Conservation (phyloP, 2,329 filamentous ascomycete species). For the Botryotinia calthae region DNA sequence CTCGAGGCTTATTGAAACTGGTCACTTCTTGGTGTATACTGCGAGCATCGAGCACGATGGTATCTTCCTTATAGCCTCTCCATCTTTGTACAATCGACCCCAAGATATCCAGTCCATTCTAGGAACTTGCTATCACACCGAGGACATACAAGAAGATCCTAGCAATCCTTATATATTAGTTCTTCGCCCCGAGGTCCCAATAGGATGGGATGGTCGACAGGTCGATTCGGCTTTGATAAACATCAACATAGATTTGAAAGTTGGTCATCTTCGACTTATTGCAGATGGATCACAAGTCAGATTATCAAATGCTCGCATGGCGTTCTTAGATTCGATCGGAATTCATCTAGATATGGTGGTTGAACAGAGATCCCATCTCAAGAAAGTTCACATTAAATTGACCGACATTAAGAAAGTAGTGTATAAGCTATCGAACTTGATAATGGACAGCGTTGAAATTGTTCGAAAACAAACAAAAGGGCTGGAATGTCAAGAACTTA, state of each 20-base stretch:
- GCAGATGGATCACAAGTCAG: constrained; percentile 81
- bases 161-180: constrained; percentile 83
- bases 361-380: constrained; percentile 89
- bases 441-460: constrained; percentile 97
- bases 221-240: constrained; percentile 70
- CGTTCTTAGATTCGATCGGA: constrained; percentile 75
- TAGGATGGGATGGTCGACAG: constrained; percentile 79
- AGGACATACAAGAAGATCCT: constrained; percentile 69
- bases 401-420: constrained; percentile 94
- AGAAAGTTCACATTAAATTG: constrained; percentile 84
- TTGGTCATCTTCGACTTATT: constrained; percentile 81
- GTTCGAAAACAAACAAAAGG: constrained; percentile 82
- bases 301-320: constrained; percentile 72
- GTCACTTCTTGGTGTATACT: constrained; percentile 83
- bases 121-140: constrained; percentile 71
- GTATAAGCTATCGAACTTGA: constrained; percentile 94
- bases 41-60: constrained; percentile 69
- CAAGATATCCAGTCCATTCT: constrained; percentile 85
- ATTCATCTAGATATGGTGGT: constrained; percentile 85
- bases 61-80: constrained; percentile 81
- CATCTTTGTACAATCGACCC: constrained; percentile 68
- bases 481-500: constrained; percentile 88
- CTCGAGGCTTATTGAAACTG: constrained; percentile 74
- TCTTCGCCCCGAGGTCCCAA: constrained; percentile 72
- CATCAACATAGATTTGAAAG: constrained; percentile 79